phyloP scores from a whole-genome alignment of 2,329 filamentous ascomycete genomes.

The Exophiala spinifera region DNA sequence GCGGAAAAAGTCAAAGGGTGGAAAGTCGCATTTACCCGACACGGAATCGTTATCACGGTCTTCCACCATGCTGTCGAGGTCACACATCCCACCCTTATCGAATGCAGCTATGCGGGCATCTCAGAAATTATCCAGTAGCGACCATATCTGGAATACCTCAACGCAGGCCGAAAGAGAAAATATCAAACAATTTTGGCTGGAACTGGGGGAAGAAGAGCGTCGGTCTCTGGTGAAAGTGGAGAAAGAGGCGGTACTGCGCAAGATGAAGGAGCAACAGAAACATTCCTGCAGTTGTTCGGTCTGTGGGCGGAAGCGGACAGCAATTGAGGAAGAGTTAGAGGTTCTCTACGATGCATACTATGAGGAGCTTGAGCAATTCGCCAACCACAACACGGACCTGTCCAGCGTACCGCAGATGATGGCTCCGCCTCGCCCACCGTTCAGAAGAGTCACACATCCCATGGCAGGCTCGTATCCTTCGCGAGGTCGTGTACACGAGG shows the following conservation, averaged over 20 bases:
- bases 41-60: slow-evolving; percentile 18
- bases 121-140: slow-evolving; percentile 55
- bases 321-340: slow-evolving; percentile 96
- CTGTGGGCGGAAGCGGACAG: slow-evolving; percentile 90
- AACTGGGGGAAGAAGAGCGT: slow-evolving; percentile 87
- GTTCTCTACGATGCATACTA: slow-evolving; percentile 98
- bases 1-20: slow-evolving; percentile 32
- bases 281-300: slow-evolving; percentile 98
- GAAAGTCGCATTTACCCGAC: slow-evolving; percentile 6
- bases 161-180: slow-evolving; percentile 91
- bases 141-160: slow-evolving; percentile 97
- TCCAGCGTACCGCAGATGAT: slow-evolving; percentile 65
- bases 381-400: slow-evolving; percentile 70
- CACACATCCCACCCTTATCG: slow-evolving; percentile 45
- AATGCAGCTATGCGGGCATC: slow-evolving; percentile 42
- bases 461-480: slow-evolving; percentile 53
- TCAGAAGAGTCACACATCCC: slow-evolving; percentile 33
- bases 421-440: slow-evolving; percentile 58
- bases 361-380: slow-evolving; percentile 95
- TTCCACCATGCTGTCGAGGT: slow-evolving; percentile 37
- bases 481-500: slow-evolving; percentile 64
- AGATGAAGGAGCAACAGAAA: slow-evolving; percentile 99
- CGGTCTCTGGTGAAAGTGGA: slow-evolving; percentile 96
- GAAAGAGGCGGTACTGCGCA: slow-evolving; percentile 94
- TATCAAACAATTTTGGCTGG: slow-evolving; percentile 98